phyloP scores from a whole-genome alignment of 176 grass and related monocot genomes.

The Rhynchospora pubera region DNA sequence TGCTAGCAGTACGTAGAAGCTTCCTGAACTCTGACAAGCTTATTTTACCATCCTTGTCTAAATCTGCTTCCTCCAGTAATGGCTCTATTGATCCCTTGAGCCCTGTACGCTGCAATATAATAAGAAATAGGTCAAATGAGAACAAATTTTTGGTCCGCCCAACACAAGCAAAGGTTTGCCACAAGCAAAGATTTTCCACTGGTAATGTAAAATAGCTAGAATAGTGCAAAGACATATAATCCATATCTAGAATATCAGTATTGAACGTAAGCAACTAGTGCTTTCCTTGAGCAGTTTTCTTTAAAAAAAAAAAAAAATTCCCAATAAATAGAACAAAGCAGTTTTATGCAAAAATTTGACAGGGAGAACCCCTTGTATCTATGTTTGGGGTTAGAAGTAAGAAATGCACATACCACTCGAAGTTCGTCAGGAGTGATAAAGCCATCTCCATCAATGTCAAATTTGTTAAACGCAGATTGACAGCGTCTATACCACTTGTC shows the following conservation, averaged over 20 bases:
- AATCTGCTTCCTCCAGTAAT: conserved; percentile 72
- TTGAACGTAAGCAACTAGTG: background rate
- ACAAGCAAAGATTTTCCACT: background rate
- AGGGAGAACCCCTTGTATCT: background rate
- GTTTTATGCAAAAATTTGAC: background rate
- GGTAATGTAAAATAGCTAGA: background rate
- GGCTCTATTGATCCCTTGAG: conserved; percentile 83
- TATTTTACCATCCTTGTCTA: conserved; percentile 86
- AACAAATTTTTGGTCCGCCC: background rate
- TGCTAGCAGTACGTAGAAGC: conserved; percentile 83
- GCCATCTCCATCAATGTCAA: conserved; percentile 91
- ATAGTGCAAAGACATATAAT: background rate
- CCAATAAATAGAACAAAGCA: background rate
- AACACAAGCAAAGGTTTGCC: background rate
- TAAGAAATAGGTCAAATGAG: background rate
- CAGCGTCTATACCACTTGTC: conserved; percentile 77
- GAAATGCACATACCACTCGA: conserved; percentile 66
- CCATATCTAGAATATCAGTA: background rate
- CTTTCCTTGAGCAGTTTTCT: background rate
- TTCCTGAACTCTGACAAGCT: conserved; percentile 79
- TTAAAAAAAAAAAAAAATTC: background rate
- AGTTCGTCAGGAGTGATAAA: conserved; percentile 98
- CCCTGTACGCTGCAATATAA: conserved; percentile 51
- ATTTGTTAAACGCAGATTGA: conserved; percentile 89
- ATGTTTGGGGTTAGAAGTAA: background rate